Base-by-base conservation (phyloP, 495 filamentous ascomycete species). In the Penicillium verhagenii region DNA sequence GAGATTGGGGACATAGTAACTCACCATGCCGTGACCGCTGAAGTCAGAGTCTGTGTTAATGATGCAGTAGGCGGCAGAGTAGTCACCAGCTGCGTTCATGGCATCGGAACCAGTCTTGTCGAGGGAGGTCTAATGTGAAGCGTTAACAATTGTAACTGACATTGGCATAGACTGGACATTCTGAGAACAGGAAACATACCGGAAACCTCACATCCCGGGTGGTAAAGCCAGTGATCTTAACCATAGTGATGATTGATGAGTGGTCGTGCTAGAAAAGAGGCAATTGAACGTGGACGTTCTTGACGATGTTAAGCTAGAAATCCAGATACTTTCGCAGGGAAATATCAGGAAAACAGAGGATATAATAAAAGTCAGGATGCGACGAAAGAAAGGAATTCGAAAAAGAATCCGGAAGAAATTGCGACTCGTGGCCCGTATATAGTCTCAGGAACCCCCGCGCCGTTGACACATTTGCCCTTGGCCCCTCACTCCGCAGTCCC, bases 101-200 rank as follows among this genome's bases (percentile, higher is more conserved):
- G 92, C 92, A 81, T 97, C 92, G 28, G 91, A 96, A 63, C 92
- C 92, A 7, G 90, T 95, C 76, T 93, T 94, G 73, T 96, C 90
- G 42, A 97, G 83, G 35, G 92, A 96, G 42, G 92, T 97, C 86
- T 86, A 49, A 39, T 13, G 25, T 7, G 18, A 3, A 13, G 33
- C 23, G 40, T 56, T 39, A 61, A 38, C 10, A 4, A 39, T 14
- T n/a, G 21, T 0, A 16, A 0, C 43, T 25, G 11, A 11, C 11
- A 16, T 20, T 5, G 11, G 23, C 11, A 16, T 20, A 1, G 7
- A 4, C 40, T 11, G 7, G 26, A 29, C 3, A 11, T 28, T 3
- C 6, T 16, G 1, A 33, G 9, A 33, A 13, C 26, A 33, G 37
- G n/a, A n/a, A n/a, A 63, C 80, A 53, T 78, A 87, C 85, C 29